These are phyloP conservation scores for Recurvomyces mirabilis DNA, from an alignment of 495 filamentous ascomycete species.

Conservation along the genomic window DNA sequence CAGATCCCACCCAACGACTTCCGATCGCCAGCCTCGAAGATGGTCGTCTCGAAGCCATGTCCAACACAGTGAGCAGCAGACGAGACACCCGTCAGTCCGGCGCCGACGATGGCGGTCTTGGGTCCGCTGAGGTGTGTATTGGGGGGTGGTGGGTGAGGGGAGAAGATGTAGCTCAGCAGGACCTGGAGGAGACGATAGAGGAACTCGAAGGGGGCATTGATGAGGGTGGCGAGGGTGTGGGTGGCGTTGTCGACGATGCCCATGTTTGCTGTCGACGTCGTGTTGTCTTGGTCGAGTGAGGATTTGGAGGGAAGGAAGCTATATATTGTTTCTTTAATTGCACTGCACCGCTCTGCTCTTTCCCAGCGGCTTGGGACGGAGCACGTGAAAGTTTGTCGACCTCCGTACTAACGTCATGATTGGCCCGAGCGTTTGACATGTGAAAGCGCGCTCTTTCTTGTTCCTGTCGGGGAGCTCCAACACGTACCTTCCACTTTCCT, in stretches of 20 bases:
- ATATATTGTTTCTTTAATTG: no score
- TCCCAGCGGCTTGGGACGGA: no score
- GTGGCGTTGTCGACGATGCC: neutral
- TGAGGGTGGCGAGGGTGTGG: slow-evolving; percentile 5
- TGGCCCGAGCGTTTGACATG: slow-evolving; percentile 7
- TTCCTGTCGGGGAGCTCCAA: neutral
- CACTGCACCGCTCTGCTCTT: no score
- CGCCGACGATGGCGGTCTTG: slow-evolving; percentile 70
- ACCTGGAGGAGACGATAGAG: slow-evolving; percentile 58
- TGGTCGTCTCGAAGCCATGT: slow-evolving; percentile 70
- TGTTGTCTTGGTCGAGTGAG: no score
- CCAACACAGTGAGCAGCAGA: slow-evolving; percentile 76
- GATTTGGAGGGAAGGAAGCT: no score
- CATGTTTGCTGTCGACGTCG: neutral
- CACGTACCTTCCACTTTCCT: neutral
- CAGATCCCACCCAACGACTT: slow-evolving; percentile 69
- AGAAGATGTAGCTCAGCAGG: slow-evolving; percentile 52
- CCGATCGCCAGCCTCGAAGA: slow-evolving; percentile 60
- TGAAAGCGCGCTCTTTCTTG: neutral
- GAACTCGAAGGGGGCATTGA: slow-evolving; percentile 39
- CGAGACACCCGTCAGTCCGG: slow-evolving; percentile 72
- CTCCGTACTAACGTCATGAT: no score
- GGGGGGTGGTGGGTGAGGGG: slow-evolving; percentile 55
- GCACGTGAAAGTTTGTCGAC: no score
- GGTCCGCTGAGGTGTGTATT: slow-evolving; percentile 43